A percentile compares a stretch with the other conserved stretches of the same genome.
phyloP scores from a whole-genome alignment of 805 yeast genomes.

The Saturnispora galanensis region DNA sequence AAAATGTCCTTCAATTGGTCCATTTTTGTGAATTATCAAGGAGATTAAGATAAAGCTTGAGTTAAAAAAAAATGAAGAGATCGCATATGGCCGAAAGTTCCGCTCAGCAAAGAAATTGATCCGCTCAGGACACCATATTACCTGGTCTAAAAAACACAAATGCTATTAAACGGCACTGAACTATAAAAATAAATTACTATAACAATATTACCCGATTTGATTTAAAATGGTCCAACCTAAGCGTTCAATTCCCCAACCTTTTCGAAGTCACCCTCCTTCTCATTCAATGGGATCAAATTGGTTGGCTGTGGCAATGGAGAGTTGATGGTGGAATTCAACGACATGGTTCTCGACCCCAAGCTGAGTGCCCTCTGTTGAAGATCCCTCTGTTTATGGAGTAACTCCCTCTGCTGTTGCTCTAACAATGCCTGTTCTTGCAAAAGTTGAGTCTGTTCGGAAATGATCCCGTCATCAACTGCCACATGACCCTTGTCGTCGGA shows the following conservation, averaged over 20 bases:
- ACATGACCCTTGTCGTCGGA: background rate
- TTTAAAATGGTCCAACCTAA: background rate
- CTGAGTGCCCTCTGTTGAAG: slow-evolving; percentile 12
- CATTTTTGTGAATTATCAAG: background rate
- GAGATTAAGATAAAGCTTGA: background rate
- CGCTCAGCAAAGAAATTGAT: too few species aligned
- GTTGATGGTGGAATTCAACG: slow-evolving; percentile 6
- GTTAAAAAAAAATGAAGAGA: background rate
- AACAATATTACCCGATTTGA: background rate
- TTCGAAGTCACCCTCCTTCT: slow-evolving; percentile 7
- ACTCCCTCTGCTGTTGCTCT: slow-evolving; percentile 13
- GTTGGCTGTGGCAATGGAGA: background rate
- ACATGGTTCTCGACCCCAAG: slow-evolving; percentile 8
- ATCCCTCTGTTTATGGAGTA: slow-evolving; percentile 12
- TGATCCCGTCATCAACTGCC: background rate
- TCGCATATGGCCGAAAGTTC: slow-evolving; percentile 2
- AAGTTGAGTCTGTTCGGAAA: slow-evolving; percentile 9
- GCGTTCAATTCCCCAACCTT: slow-evolving; percentile 19
- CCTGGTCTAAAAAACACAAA: too few species aligned
- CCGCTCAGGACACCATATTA: too few species aligned
- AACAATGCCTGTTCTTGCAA: slow-evolving; percentile 12
- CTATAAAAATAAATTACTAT: background rate
- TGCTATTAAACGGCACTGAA: too few species aligned
- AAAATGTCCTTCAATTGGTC: background rate
- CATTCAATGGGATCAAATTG: slow-evolving; percentile 7